phyloP scores from a whole-genome alignment of 129 eudicot species.

The Erigeron canadensis region DNA sequence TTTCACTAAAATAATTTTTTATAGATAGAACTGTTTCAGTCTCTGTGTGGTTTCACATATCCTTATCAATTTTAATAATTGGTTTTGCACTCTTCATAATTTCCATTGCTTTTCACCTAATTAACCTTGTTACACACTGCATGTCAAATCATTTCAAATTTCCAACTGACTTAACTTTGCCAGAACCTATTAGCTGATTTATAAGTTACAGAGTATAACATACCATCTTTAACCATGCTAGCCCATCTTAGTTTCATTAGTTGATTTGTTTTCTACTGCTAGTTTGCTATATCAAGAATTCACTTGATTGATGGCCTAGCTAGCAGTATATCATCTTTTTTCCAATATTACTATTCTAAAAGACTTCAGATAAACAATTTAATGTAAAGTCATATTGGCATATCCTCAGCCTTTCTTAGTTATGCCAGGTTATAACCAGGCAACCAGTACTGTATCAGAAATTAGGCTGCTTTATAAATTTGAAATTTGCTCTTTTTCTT shows the following conservation, averaged over 20 bases:
- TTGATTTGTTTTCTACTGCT: not conserved
- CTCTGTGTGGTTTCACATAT: not conserved
- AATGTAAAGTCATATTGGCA: not conserved
- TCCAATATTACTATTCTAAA: not conserved
- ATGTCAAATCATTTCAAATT: slow-evolving; percentile 1
- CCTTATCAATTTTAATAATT: not conserved
- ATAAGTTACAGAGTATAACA: no score
- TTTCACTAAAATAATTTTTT: not conserved
- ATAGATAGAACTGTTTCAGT: not conserved
- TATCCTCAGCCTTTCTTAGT: not conserved
- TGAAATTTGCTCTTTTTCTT: not conserved
- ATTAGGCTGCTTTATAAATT: not conserved
- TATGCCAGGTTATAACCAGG: not conserved
- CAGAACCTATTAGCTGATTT: not conserved
- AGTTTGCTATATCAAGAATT: slow-evolving; percentile 1
- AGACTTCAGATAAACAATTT: not conserved
- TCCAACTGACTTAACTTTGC: not conserved
- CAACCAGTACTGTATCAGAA: no score
- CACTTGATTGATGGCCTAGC: slow-evolving; percentile 1
- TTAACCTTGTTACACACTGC: not conserved
- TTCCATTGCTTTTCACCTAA: slow-evolving; percentile 14
- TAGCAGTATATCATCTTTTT: no score
- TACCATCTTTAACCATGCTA: not conserved
- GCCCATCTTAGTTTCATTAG: not conserved
- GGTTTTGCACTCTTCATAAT: not conserved